These are phyloP conservation scores for Myriosclerotinia duriaeana DNA, from an alignment of 2,329 filamentous ascomycete genomes.

Conservation along the genomic window DNA sequence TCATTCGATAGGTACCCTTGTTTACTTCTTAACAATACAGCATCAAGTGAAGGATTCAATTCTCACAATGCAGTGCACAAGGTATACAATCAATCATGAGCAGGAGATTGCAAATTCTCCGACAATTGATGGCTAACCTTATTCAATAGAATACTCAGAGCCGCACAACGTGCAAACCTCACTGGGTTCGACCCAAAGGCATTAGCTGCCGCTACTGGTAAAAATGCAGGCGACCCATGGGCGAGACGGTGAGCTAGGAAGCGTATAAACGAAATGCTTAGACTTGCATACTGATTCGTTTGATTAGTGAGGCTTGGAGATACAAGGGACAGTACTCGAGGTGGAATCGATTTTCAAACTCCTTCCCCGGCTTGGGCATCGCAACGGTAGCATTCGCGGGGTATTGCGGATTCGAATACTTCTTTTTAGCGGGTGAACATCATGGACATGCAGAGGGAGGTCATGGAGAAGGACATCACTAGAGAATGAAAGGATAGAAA, in stretches of 20 bases:
- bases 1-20: constrained; percentile 4
- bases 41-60: constrained; percentile 4
- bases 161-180: constrained; percentile 59
- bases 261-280: background rate
- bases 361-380: constrained; percentile 89
- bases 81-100: constrained; percentile 25
- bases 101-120: background rate
- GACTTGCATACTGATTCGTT: constrained; percentile 30
- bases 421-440: constrained; percentile 76
- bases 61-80: constrained; percentile 40
- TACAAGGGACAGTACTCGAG: constrained; percentile 86
- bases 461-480: constrained; percentile 60
- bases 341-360: constrained; percentile 81
- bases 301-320: constrained; percentile 93
- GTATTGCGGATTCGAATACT: constrained; percentile 87
- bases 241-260: constrained; percentile 56
- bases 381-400: constrained; percentile 85
- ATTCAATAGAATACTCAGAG: constrained; percentile 40
- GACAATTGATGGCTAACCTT: constrained; percentile 27
- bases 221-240: constrained; percentile 63
- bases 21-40: constrained; percentile 14
- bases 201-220: constrained; percentile 69
- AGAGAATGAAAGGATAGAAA: constrained; percentile 36
- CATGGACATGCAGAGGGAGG: constrained; percentile 49
- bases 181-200: constrained; percentile 90